phyloP scores from a whole-genome alignment of 306 rosid species.

The Albizia julibrissin region DNA sequence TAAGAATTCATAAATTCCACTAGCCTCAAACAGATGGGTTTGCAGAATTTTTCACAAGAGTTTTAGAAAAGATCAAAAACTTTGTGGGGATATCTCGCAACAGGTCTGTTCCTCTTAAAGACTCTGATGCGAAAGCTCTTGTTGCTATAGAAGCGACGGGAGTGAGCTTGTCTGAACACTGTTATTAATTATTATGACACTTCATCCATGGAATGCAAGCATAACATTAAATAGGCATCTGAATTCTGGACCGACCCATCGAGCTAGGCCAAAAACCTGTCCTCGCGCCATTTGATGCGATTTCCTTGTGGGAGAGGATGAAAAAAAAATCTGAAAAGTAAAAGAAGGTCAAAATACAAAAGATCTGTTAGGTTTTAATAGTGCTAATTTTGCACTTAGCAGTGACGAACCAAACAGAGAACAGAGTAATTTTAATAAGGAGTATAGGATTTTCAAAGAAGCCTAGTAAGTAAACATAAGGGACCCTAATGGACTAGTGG shows the following conservation, averaged over 20 bases:
- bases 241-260: not conserved
- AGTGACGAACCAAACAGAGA: not conserved
- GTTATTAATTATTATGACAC: not conserved
- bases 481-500: constrained; percentile 8
- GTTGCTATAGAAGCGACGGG: not conserved
- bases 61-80: not conserved
- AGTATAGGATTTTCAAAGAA: not conserved
- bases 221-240: not conserved
- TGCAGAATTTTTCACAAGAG: not conserved
- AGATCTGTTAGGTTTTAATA: no score
- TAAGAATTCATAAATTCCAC: not conserved
- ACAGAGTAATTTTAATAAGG: not conserved
- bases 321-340: not conserved
- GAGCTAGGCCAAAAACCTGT: not conserved
- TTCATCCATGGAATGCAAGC: not conserved
- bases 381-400: not conserved
- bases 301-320: not conserved
- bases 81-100: not conserved
- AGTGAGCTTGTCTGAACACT: not conserved
- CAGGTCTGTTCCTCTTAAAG: not conserved
- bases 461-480: not conserved
- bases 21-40: not conserved
- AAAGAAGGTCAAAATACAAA: not conserved
- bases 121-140: not conserved
- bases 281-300: not conserved